Evolutionary conservation across 495 filamentous ascomycete species (phyloP), one percentile per base, ranked within the genome.

Genomic region (Cudoniella acicularis): DNA sequence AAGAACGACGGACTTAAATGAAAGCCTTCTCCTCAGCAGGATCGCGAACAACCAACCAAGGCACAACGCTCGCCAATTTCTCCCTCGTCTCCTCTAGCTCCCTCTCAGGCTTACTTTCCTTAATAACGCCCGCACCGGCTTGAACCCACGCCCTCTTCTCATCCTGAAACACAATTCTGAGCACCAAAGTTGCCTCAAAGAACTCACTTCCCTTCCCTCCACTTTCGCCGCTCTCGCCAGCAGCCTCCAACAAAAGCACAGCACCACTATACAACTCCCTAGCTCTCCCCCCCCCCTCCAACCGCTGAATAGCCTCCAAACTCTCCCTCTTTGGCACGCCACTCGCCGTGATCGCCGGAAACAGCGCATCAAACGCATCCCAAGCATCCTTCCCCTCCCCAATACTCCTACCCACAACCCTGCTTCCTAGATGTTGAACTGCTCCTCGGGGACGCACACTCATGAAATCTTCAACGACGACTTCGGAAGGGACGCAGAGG

Each of bases 261-360:
- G 58, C 58, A 4, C 58, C 58, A 2, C 36, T 54, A 24, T 61
- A 61, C 16, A 61, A 42, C 50, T 61, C 58, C 13, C 51, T 40
- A 6, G 43, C 51, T 1, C 30, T 18, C 0, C 17, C 18, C 30
- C 30, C 20, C 0, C 17, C 18, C 30, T 61, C 58, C 21, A 55
- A 25, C 18, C 25, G 24, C 18, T 49, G 25, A 22, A 55, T 54
- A 2, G 58, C 58, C 9, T n/a, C 24, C 2, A 55, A 41, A 13
- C 22, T 16, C 1, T 6, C n/a, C 9, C 42, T 11, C 23, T 61
- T 61, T 1, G 52, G 52, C 18, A 61, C 49, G 0, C 58, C 58
- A 11, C 41, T 17, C 6, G 52, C 58, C 1, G 58, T 61, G 52
- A 61, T 61, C 24, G 50, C 46, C 3, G 58, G 51, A 13, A 61